Conservation (phyloP, 176 grass and related monocot genomes). For the Juncus inflexus region DNA sequence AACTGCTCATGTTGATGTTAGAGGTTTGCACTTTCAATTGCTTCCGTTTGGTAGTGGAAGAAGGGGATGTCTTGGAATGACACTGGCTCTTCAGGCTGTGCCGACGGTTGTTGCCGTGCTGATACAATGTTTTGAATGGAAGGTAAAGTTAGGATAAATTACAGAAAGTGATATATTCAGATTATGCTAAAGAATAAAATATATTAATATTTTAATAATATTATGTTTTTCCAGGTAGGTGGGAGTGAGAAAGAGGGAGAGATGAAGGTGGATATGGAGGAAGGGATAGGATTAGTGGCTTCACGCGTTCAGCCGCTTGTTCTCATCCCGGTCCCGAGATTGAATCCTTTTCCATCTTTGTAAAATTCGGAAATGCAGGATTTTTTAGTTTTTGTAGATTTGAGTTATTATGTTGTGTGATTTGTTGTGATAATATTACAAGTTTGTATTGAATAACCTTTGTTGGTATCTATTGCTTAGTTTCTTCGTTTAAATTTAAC, state of each 20-base stretch:
- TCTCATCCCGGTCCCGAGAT: slow-evolving; percentile 27
- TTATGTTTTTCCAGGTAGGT: neutral
- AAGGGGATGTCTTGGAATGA: slow-evolving; percentile 62
- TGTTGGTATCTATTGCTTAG: too few species aligned
- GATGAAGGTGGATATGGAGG: slow-evolving; percentile 48
- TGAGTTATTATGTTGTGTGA: too few species aligned
- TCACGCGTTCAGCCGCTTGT: slow-evolving; percentile 37
- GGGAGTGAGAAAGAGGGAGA: neutral
- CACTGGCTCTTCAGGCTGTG: slow-evolving; percentile 45
- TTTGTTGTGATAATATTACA: too few species aligned
- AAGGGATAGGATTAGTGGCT: slow-evolving; percentile 37
- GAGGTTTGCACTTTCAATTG: slow-evolving; percentile 51
- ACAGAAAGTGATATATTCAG: too few species aligned
- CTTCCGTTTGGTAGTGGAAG: slow-evolving; percentile 70
- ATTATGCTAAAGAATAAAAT: too few species aligned
- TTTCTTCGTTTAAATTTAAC: too few species aligned
- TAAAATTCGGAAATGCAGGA: neutral
- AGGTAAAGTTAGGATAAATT: neutral
- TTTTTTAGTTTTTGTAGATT: too few species aligned
- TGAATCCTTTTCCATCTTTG: slow-evolving; percentile 33
- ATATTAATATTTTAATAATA: too few species aligned
- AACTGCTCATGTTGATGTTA: slow-evolving; percentile 33
- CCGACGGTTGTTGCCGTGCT: slow-evolving; percentile 44
- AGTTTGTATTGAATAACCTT: too few species aligned
- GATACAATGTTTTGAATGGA: slow-evolving; percentile 74